These are phyloP conservation scores for Aspergillus sp. DNA, from an alignment of 2,329 filamentous ascomycete species.

Conservation along the genomic window DNA sequence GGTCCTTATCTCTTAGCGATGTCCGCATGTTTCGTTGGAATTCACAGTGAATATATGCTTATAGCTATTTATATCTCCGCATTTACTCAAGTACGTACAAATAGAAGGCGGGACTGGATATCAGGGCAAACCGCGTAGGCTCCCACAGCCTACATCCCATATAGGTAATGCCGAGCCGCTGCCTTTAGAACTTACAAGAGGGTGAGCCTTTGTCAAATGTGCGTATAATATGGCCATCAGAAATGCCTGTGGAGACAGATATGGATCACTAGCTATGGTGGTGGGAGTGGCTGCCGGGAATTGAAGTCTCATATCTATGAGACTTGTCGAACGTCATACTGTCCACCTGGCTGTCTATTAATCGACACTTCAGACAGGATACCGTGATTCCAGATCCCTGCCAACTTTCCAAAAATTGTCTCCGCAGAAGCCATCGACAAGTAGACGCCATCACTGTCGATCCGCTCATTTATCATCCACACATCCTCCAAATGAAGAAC, in stretches of 20 bases:
- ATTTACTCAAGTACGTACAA: not conserved
- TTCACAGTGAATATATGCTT: not conserved
- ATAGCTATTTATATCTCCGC: not conserved
- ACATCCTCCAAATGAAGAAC: slow-evolving; percentile 8
- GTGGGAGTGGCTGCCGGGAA: not conserved
- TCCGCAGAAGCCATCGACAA: slow-evolving; percentile 1
- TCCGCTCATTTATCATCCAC: slow-evolving; percentile 5
- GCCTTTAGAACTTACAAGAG: not conserved
- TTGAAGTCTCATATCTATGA: not conserved
- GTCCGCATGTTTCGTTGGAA: not conserved
- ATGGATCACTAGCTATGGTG: not conserved
- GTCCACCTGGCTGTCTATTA: not conserved
- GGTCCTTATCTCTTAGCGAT: not conserved
- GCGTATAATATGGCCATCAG: not conserved
- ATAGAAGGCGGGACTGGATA: not conserved
- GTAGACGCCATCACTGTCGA: not conserved
- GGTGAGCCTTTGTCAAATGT: not conserved
- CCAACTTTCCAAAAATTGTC: not conserved
- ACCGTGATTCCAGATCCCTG: not conserved
- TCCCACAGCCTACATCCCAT: not conserved
- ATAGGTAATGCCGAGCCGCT: not conserved
- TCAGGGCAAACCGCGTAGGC: not conserved
- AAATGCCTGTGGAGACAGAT: not conserved
- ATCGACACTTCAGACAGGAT: not conserved
- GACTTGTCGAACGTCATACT: not conserved